Base-by-base conservation (phyloP, 1,139 yeast genomes). In the Debaryomyces subglobosus region DNA sequence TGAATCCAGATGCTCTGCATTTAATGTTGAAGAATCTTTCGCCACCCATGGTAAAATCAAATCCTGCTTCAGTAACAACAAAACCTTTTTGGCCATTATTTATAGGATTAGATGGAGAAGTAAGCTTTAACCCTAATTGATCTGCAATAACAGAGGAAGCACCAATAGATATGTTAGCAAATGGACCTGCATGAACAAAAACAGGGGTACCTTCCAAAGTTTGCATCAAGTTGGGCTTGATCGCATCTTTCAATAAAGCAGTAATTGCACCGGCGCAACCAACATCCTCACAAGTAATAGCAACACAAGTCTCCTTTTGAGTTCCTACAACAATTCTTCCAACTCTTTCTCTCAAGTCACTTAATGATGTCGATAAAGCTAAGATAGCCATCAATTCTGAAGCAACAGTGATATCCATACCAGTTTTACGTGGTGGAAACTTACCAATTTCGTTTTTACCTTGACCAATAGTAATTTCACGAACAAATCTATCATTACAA, bases 11-110 rank as follows among this genome's bases (percentile, higher is more conserved):
- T 7, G 90, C 76, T 67, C 94, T 81, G 61, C 92, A 85, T 69
- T 87, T 87, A 64, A 87, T 86, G 68, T 86, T 85, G 69, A 85
- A 81, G 67, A 86, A 86, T 66, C 95, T 77, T 72, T 87, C 95
- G 59, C 95, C 95, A 57, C 95, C 95, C 95, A 87, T 87, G 38
- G 94, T 86, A 68, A 87, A 87, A 65, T 87, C 95, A 62, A 87
- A 87, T 41, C 95, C 95, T 18, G 94, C 94, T 67, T 87, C 95
- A 39, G 95, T 87, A 45, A 87, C 86, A 47, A 87, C 95, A 57
- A 78, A 87, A 48, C 94, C 94, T 52, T 67, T 68, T 50, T 64
- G 54, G 20, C 77, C 78, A 49, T 64, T 67, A 58, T 74, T 73
- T 48, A 67, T 72, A 27, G 79, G 78, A 57, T 73, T 70, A 18